Evolutionary conservation across 352 stramenopile genomes (phyloP).

Genomic region (Globisporangium splendens): DNA sequence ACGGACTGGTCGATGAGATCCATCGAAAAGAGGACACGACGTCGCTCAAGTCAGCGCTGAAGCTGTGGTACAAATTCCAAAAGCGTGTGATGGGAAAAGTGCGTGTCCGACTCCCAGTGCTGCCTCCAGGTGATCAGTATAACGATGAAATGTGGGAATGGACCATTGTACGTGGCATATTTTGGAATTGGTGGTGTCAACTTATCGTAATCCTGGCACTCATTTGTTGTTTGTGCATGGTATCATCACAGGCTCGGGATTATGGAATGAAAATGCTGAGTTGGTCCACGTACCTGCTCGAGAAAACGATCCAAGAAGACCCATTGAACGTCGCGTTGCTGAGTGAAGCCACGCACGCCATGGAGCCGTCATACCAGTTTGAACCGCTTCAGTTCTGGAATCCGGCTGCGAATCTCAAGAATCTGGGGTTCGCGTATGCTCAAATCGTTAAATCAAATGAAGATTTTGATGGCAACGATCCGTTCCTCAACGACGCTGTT

Average conservation of each 20-base stretch:
- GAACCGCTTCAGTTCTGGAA: slow-evolving; percentile 63
- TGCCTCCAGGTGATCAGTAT: slow-evolving; percentile 77
- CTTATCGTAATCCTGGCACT: background rate
- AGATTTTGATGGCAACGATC: slow-evolving; percentile 39
- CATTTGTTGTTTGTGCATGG: slow-evolving; percentile 1
- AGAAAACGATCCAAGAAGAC: slow-evolving; percentile 75
- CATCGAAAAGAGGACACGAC: slow-evolving; percentile 14
- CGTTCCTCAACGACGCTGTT: slow-evolving; percentile 49
- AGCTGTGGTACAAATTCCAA: slow-evolving; percentile 45
- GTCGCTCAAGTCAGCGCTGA: slow-evolving; percentile 17
- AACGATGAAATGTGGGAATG: slow-evolving; percentile 91
- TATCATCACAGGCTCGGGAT: slow-evolving; percentile 44
- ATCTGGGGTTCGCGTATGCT: slow-evolving; percentile 91
- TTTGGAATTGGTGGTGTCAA: background rate
- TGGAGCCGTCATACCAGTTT: slow-evolving; percentile 64
- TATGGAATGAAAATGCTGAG: slow-evolving; percentile 73
- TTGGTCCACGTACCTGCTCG: slow-evolving; percentile 86
- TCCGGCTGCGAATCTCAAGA: slow-evolving; percentile 82
- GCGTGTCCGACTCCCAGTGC: slow-evolving; percentile 23
- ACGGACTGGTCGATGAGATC: slow-evolving; percentile 58
- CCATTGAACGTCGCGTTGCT: slow-evolving; percentile 64
- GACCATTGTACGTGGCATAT: slow-evolving; percentile 66
- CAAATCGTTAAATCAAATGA: slow-evolving; percentile 88
- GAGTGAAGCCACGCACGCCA: slow-evolving; percentile 65
- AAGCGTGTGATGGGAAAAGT: slow-evolving; percentile 34